phyloP scores from a whole-genome alignment of 2,329 filamentous ascomycete genomes.

The Alternaria infectoria region DNA sequence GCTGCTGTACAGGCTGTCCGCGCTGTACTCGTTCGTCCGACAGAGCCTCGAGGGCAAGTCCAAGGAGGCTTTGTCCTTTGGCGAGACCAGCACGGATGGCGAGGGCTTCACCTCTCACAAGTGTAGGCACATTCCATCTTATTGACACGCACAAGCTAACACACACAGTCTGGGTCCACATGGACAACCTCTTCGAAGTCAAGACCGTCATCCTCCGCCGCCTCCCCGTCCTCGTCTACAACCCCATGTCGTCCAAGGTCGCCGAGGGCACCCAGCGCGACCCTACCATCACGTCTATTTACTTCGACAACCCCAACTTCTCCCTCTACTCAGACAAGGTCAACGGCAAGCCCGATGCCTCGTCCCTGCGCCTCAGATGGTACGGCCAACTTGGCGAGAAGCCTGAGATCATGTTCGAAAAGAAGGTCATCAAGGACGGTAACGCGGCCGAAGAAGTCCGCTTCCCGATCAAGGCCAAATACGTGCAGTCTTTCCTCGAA shows the following conservation, averaged over 20 bases:
- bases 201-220: conserved; percentile 94
- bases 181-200: conserved; percentile 93
- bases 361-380: conserved; percentile 88
- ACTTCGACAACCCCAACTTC: conserved; percentile 90
- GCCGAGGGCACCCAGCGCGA: conserved; percentile 78
- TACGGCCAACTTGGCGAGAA: conserved; percentile 81
- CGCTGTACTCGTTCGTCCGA: conserved; percentile 94
- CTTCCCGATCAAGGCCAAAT: conserved; percentile 92
- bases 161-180: conserved; percentile 83
- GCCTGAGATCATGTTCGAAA: conserved; percentile 84
- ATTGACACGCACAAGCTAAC: conserved; percentile 39
- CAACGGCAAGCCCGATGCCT: conserved; percentile 73
- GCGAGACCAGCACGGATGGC: conserved; percentile 49
- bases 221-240: conserved; percentile 91
- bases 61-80: conserved; percentile 52
- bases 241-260: conserved; percentile 82
- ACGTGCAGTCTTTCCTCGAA: conserved; percentile 83
- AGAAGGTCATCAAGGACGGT: conserved; percentile 81
- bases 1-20: conserved; percentile 83
- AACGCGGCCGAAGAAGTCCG: conserved; percentile 79
- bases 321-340: conserved; percentile 87
- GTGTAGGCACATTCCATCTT: conserved; percentile 61
- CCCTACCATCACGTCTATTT: conserved; percentile 91
- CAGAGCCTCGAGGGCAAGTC: conserved; percentile 74
- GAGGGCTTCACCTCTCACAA: conserved; percentile 87